phyloP scores from a whole-genome alignment of 192 early-diverging fungal species.

The Entomortierella beljakovae region DNA sequence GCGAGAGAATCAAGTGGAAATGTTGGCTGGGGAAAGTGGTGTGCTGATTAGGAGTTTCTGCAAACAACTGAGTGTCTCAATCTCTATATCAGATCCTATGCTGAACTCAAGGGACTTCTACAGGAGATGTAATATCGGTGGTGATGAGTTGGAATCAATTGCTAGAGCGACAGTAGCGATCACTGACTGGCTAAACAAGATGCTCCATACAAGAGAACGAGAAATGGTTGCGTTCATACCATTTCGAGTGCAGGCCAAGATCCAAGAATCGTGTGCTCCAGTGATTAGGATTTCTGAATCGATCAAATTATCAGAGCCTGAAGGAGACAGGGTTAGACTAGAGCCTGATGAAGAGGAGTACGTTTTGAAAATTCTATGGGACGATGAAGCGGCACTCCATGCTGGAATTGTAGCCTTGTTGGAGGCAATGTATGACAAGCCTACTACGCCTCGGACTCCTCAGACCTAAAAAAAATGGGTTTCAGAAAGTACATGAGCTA shows the following conservation, averaged over 20 bases:
- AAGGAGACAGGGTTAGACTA: background rate
- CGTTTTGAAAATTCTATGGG: background rate
- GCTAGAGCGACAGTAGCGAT: background rate
- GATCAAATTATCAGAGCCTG: background rate
- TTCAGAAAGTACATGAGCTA: no score
- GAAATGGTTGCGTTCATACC: slow-evolving; percentile 4
- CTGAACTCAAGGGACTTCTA: background rate
- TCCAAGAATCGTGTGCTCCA: background rate
- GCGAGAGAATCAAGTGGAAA: background rate
- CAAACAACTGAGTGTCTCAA: background rate
- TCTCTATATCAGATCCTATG: background rate
- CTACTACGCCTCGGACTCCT: no score
- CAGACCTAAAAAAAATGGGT: no score
- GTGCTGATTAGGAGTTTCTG: background rate
- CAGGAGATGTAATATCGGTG: slow-evolving; percentile 19
- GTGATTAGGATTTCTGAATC: no score
- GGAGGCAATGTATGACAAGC: background rate
- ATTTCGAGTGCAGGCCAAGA: background rate
- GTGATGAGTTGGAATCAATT: background rate
- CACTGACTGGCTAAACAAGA: background rate
- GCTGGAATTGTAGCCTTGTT: background rate
- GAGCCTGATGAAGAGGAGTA: slow-evolving; percentile 25
- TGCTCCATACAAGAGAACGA: background rate
- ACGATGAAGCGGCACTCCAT: background rate
- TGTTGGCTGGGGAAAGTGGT: slow-evolving; percentile 6